Evolutionary conservation across 2,329 filamentous ascomycete species (phyloP), one percentile per base, ranked within the genome.

Genomic region (Ophidiomyces ophidiicola): DNA sequence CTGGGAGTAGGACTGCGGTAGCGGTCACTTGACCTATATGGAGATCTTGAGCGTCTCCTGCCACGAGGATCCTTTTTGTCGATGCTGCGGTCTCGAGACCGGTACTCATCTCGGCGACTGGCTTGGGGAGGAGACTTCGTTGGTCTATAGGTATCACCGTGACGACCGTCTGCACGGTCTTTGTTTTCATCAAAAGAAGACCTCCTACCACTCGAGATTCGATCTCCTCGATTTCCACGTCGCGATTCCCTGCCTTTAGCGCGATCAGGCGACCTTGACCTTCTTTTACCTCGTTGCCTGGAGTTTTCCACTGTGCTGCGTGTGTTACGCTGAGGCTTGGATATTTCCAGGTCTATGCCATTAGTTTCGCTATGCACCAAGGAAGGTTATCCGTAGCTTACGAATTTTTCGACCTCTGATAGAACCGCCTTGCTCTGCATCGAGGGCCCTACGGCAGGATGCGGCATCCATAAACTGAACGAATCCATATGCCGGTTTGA

Each of bases 401-500:
- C 88, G 86, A 56, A 96, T 93, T 58, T 86, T 86, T 48, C 87
- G 80, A n/a, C 87, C 88, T 53, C 83, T 76, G 25, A 96, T 76
- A 47, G 85, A 74, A 28, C 76, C 73, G 6, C 83, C 85, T 60
- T 96, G 84, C 45, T 94, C 77, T 24, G 71, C 71, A 24, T 81
- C 70, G 50, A 96, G 71, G 3, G 88, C 88, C 32, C 70, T 69
- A 41, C 73, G 69, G 47, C 86, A 93, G 53, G 88, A 80, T 2
- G 72, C 69, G 3, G 78, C 66, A 20, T 84, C 79, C 48, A 94
- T 72, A 49, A 92, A 98, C 57, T 96, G 90, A 24, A 96, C 86
- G 56, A 96, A 98, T 1, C 90, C 90, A 60, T 94, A 96, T 1
- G 87, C 87, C 48, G 90, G 86, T 60, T 96, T 96, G 51, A 96